phyloP scores from a whole-genome alignment of 2,329 filamentous ascomycete species.

The Colletotrichum trifolii region DNA sequence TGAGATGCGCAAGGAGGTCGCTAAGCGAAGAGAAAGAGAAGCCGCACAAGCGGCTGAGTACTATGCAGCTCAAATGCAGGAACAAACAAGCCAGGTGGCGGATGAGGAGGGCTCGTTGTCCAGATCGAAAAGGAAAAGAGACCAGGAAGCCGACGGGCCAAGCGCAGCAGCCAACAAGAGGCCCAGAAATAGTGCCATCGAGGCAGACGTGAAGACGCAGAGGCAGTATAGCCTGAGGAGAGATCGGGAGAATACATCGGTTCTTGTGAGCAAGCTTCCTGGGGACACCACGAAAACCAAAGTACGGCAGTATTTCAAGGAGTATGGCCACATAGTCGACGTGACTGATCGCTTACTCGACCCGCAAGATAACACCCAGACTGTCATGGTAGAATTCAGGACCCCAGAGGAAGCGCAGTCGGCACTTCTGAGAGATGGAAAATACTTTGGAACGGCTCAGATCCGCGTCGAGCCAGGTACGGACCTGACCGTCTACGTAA shows the following conservation, averaged over 20 bases:
- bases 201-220: constrained; percentile 45
- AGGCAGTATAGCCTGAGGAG: constrained; percentile 67
- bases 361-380: constrained; percentile 56
- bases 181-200: constrained; percentile 60
- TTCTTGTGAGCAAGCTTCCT: constrained; percentile 85
- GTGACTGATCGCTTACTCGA: constrained; percentile 73
- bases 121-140: constrained; percentile 79
- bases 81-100: constrained; percentile 43
- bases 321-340: constrained; percentile 86
- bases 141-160: constrained; percentile 61
- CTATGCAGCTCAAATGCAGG: constrained; percentile 55
- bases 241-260: constrained; percentile 89
- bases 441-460: constrained; percentile 77
- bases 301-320: constrained; percentile 89
- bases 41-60: constrained; percentile 68
- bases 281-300: constrained; percentile 74
- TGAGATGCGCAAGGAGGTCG: constrained; percentile 72
- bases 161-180: constrained; percentile 74
- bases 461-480: constrained; percentile 81
- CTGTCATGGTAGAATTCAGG: constrained; percentile 87
- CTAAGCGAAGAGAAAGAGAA: constrained; percentile 73
- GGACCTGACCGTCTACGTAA: constrained; percentile 85
- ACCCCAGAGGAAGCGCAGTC: constrained; percentile 82
- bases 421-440: constrained; percentile 83
- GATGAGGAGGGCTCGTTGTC: constrained; percentile 50